phyloP scores from a whole-genome alignment of 345 rosid species.

The Luvunga scandens region DNA sequence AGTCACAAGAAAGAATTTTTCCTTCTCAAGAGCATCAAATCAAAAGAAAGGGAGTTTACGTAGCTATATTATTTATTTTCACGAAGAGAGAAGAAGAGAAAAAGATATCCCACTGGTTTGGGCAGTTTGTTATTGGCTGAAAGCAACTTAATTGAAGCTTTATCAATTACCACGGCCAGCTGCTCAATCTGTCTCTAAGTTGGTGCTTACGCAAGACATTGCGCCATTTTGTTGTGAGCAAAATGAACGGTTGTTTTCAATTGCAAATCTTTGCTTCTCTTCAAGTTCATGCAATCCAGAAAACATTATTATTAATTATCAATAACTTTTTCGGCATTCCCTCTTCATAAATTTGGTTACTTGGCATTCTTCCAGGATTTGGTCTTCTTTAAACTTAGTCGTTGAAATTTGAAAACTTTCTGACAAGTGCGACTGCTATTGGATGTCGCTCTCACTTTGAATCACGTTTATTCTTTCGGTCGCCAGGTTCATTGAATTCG shows the following conservation, averaged over 20 bases:
- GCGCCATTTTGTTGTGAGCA: neutral
- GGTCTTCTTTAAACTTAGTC: neutral
- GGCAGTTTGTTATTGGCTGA: conserved; percentile 27
- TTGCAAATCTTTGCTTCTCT: neutral
- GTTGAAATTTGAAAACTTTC: neutral
- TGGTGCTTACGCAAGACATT: conserved; percentile 17
- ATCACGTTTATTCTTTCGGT: conserved; percentile 1
- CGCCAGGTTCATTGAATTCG: conserved; percentile 33
- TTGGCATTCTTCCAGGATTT: conserved; percentile 22
- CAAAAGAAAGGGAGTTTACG: conserved; percentile 18
- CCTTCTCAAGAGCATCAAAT: conserved; percentile 17
- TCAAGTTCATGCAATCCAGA: neutral
- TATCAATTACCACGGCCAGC: neutral
- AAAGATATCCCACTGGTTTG: conserved; percentile 11
- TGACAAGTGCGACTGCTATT: neutral
- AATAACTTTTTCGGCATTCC: neutral
- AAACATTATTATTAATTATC: neutral
- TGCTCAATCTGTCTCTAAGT: no score
- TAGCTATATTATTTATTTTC: no score
- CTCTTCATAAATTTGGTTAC: neutral
- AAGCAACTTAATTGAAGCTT: conserved; percentile 9
- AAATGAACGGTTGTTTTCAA: conserved; percentile 15
- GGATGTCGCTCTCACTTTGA: conserved; percentile 31
- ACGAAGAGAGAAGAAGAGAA: neutral
- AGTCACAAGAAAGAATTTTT: neutral